Evolutionary conservation across 2,329 filamentous ascomycete genomes (phyloP).

Genomic region (Exophiala calicioides): DNA sequence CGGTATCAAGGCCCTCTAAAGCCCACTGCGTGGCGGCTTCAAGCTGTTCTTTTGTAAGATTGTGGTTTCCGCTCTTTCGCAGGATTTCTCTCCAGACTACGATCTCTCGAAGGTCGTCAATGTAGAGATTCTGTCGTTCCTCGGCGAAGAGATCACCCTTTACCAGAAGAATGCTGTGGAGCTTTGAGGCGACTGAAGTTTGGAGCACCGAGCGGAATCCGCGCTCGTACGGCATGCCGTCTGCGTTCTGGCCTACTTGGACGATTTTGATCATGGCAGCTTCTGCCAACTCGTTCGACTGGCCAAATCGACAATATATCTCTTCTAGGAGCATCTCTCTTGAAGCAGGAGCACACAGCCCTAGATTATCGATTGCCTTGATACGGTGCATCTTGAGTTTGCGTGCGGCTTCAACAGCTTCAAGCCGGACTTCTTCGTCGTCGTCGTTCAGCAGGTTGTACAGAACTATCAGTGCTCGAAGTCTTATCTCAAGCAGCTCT

Average conservation of each 20-base stretch:
- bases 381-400: slow-evolving; percentile 8
- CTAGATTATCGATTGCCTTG: slow-evolving; percentile 29
- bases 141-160: slow-evolving; percentile 73
- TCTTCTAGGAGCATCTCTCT: slow-evolving; percentile 43
- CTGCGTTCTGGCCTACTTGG: slow-evolving; percentile 36
- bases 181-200: slow-evolving; percentile 11
- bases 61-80: slow-evolving; percentile 11
- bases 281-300: slow-evolving; percentile 36
- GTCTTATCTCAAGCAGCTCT: slow-evolving; percentile 29
- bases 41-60: slow-evolving; percentile 8
- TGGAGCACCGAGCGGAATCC: slow-evolving; percentile 45
- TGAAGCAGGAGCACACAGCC: slow-evolving; percentile 53
- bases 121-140: slow-evolving; percentile 93
- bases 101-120: slow-evolving; percentile 77
- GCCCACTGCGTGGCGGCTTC: slow-evolving; percentile 49
- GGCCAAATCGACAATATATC: slow-evolving; percentile 37
- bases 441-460: slow-evolving; percentile 84
- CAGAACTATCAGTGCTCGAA: slow-evolving; percentile 48
- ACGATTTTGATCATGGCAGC: slow-evolving; percentile 22
- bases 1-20: slow-evolving; percentile 46
- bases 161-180: slow-evolving; percentile 12
- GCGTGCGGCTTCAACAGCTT: slow-evolving; percentile 47
- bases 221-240: slow-evolving; percentile 46
- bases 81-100: slow-evolving; percentile 65
- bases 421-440: slow-evolving; percentile 80